Percentiles rank a stretch among this genome's conserved stretches.
Evolutionary conservation across 2,329 filamentous ascomycete genomes (phyloP).

Genomic region (Bimuria novae-zelandiae): DNA sequence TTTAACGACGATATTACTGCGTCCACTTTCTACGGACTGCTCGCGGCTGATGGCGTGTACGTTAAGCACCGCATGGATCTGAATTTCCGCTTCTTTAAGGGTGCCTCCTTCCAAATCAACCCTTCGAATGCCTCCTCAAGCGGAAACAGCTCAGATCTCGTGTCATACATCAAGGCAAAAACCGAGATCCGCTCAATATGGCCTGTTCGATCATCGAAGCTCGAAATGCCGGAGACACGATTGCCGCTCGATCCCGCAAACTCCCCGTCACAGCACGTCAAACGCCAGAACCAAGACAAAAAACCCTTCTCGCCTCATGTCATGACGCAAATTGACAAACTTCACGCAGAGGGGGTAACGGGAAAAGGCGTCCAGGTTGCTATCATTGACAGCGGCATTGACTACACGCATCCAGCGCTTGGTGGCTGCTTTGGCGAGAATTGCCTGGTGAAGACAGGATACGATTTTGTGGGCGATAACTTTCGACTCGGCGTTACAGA

Average conservation of each 20-base stretch:
- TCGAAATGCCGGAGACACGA: not conserved
- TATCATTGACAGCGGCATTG: conserved; percentile 51
- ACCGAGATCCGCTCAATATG: conserved; percentile 10
- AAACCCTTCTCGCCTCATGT: conserved; percentile 35
- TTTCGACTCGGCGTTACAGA: conserved; percentile 39
- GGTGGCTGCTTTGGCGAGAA: conserved; percentile 66
- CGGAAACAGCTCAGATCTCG: conserved; percentile 1
- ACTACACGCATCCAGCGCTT: conserved; percentile 66
- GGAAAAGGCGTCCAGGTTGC: conserved; percentile 55
- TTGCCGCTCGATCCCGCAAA: not conserved
- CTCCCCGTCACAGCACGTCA: conserved; percentile 8
- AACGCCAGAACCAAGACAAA: conserved; percentile 12
- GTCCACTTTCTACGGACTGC: conserved; percentile 18
- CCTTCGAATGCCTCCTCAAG: conserved; percentile 10
- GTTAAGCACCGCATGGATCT: conserved; percentile 21
- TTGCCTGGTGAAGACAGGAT: conserved; percentile 62
- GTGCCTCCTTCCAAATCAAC: conserved; percentile 21
- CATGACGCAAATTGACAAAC: conserved; percentile 40
- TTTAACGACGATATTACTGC: conserved; percentile 19
- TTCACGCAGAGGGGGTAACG: conserved; percentile 50
- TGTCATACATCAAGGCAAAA: conserved; percentile 6
- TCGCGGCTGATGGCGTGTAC: conserved; percentile 15
- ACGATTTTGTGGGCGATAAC: conserved; percentile 62
- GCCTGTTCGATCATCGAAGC: conserved; percentile 18
- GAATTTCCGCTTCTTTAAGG: conserved; percentile 24